phyloP scores from a whole-genome alignment of 305 asterid species.

The Stenogyne calaminthoides region DNA sequence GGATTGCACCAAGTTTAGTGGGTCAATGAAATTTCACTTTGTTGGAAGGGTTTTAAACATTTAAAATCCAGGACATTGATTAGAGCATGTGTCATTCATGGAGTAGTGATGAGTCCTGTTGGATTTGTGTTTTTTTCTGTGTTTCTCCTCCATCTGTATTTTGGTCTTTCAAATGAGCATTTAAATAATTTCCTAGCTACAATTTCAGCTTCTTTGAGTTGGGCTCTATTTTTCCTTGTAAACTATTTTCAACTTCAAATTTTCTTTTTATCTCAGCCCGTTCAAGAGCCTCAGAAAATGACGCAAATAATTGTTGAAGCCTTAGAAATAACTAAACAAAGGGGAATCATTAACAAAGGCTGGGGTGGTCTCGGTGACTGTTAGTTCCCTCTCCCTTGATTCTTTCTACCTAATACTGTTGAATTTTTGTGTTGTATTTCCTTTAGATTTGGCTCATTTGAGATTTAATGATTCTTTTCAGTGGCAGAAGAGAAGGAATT shows the following conservation, averaged over 20 bases:
- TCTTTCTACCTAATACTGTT: constrained; percentile 27
- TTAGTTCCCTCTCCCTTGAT: constrained; percentile 51
- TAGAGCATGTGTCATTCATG: neutral
- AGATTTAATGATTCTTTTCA: constrained; percentile 39
- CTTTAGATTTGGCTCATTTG: constrained; percentile 27
- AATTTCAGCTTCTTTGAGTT: constrained; percentile 25
- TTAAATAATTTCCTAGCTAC: neutral
- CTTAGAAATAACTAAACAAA: constrained; percentile 69
- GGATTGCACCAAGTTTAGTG: constrained; percentile 7
- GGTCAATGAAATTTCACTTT: constrained; percentile 9
- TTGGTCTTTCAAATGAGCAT: neutral
- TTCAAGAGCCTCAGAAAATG: constrained; percentile 94
- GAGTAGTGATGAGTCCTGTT: neutral
- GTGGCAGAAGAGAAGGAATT: constrained; percentile 90
- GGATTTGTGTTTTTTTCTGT: neutral
- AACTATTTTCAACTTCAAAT: constrained; percentile 3
- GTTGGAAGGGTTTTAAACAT: constrained; percentile 11
- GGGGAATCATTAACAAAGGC: constrained; percentile 96
- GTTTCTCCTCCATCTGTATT: neutral
- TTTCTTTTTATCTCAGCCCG: constrained; percentile 65
- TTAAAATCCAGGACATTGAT: neutral
- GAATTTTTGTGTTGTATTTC: constrained; percentile 23
- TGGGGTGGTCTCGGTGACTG: constrained; percentile 99
- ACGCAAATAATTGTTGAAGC: constrained; percentile 84
- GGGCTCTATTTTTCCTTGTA: neutral